Evolutionary conservation across 768 basidiomycete species (phyloP), one percentile per base, ranked within the genome.

Genomic region (Boletus edulis): DNA sequence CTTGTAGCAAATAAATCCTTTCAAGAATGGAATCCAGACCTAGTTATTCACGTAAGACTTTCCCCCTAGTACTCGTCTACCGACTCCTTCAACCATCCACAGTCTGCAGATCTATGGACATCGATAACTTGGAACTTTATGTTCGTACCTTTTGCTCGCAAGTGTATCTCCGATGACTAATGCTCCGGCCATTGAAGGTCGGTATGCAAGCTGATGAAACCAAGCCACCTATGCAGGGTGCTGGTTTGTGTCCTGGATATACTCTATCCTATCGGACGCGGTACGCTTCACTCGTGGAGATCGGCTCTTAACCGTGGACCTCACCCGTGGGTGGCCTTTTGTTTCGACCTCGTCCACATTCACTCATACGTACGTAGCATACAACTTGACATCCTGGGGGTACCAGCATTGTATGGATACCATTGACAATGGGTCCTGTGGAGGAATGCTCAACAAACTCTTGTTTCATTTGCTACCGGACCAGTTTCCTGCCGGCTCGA

Each of bases 241-340:
- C 87, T 7, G 91, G 90, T 12, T 66, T 92, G 5, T 91, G 89
- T 67, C 89, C 89, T 5, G 88, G 89, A 27, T 91, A 84, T 72
- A 92, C 91, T 5, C 89, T n/a, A 93, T 94, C 58, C 75, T 94
- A 14, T 78, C 85, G 12, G 89, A 91, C 65, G 90, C 89, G 2
- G 85, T 91, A 35, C 83, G 78, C 57, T 75, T 93, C 53, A 82
- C 81, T 31, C 82, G 91, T 32, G 90, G 91, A 8, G 91, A 94
- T 66, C 81, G 87, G 6, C 92, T 88, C 73, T 71, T 89, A 59
- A 91, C 91, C 1, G 77, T 78, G 10, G 89, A 91, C 41, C 85
- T 84, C 62, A 92, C 88, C 9, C 88, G 89, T 88, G 60, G 20
- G 87, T 74, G 24, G 29, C 5, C 20, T 7, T 14, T 43, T 44